A percentile compares a stretch with the other conserved stretches of the same genome.
Evolutionary conservation across 495 filamentous ascomycete genomes (phyloP).

Genomic region (Podospora appendiculata): DNA sequence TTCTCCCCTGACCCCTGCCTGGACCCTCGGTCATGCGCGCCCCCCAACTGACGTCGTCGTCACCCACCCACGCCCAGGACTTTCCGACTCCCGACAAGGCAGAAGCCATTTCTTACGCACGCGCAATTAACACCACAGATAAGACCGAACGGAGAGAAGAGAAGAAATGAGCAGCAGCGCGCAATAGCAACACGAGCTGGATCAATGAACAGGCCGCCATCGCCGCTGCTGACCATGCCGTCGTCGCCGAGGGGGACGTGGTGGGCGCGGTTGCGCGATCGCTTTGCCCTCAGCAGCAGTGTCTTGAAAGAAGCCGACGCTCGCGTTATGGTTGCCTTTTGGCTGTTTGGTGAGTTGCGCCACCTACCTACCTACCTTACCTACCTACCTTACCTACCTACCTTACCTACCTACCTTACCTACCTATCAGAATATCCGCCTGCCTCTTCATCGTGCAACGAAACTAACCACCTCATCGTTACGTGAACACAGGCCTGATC

Average conservation of each 20-base stretch:
- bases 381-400: neutral
- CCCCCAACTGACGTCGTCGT: neutral
- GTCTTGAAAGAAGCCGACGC: slow-evolving; percentile 62
- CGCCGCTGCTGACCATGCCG: slow-evolving; percentile 51
- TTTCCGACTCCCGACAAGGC: neutral
- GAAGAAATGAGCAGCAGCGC: neutral
- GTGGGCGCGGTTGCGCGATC: slow-evolving; percentile 63
- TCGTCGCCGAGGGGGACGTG: slow-evolving; percentile 70
- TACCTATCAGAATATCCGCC: neutral
- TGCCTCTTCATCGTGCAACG: neutral
- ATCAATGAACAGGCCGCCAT: slow-evolving; percentile 27
- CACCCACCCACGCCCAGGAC: neutral
- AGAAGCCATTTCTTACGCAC: too few species aligned
- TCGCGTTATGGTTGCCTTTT: slow-evolving; percentile 74
- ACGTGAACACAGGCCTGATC: slow-evolving; percentile 61
- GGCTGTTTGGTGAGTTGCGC: slow-evolving; percentile 69
- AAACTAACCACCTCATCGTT: neutral
- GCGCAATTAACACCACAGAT: too few species aligned
- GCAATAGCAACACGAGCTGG: neutral
- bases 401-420: neutral
- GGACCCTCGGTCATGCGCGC: neutral
- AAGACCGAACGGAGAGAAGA: too few species aligned
- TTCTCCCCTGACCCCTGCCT: too few species aligned
- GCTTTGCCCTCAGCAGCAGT: slow-evolving; percentile 36
- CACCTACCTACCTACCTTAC: neutral